Evolutionary conservation across 2,329 filamentous ascomycete genomes (phyloP), one percentile per base, ranked within the genome.

Genomic region (Acrodontium crateriforme): DNA sequence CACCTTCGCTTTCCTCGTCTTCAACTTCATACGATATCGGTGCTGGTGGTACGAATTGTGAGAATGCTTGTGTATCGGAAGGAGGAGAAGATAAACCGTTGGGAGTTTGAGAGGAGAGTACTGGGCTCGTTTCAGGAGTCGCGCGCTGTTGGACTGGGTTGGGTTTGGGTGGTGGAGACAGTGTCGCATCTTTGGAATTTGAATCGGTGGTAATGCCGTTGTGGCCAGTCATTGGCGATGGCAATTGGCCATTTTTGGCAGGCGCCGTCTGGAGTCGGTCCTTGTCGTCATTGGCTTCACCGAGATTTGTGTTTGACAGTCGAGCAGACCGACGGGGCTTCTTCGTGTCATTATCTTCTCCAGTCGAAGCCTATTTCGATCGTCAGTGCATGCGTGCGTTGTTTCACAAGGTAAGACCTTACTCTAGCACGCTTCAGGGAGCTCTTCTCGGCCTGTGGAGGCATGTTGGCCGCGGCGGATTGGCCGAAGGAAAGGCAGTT

Each of bases 341-440:
- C 67, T 94, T 94, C 38, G 67, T 60, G 37, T 84, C 77, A 38
- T 58, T 48, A 19, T 70, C 65, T 30, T 76, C 71, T 42, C 71
- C 74, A 28, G 69, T 62, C 22, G 77, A 81, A 42, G 63, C 68
- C 79, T 85, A 55, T 40, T 31, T 27, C 36, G 37, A 15, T 12
- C 29, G 36, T 39, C 30, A 36, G 30, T 39, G 43, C 32, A 49
- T 8, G 16, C 15, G 5, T 5, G 39, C 36, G 32, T 26, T 14
- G 31, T 18, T 25, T 32, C 16, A 11, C 11, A 11, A 15, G 9
- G 3, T 32, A 14, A 16, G 37, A 34, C 62, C 70, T 52, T 65
- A 89, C 82, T 55, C 77, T 70, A 44, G 63, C 71, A 51, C 83
- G 75, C 65, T 92, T 92, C 61, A 89, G 72, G 60, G 80, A 78